phyloP scores from a whole-genome alignment of 331 rosid species.

The Rosa hybrid region DNA sequence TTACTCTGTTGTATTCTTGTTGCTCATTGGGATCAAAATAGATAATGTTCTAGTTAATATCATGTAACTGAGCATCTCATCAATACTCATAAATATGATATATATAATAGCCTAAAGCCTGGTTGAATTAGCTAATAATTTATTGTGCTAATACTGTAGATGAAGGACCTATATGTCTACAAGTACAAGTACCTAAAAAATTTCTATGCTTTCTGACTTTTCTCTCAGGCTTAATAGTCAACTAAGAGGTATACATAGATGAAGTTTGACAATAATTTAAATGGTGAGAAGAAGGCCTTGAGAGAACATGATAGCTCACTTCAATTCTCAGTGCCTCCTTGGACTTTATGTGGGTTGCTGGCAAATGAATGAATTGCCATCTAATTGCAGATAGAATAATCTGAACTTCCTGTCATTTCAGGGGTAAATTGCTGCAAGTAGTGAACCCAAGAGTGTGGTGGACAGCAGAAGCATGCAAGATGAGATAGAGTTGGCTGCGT shows the following conservation, averaged over 20 bases:
- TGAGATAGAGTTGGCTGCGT: slow-evolving; percentile 47
- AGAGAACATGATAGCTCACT: slow-evolving; percentile 26
- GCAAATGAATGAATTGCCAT: slow-evolving; percentile 52
- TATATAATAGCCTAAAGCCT: slow-evolving; percentile 22
- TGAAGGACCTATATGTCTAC: slow-evolving; percentile 46
- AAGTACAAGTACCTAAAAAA: slow-evolving; percentile 41
- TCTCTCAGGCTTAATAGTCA: slow-evolving; percentile 35
- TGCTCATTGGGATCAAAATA: slow-evolving; percentile 25
- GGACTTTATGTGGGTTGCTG: slow-evolving; percentile 36
- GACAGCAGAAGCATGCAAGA: slow-evolving; percentile 36
- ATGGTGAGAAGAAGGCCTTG: slow-evolving; percentile 34
- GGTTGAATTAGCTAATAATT: slow-evolving; percentile 39
- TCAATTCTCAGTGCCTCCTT: slow-evolving; percentile 36
- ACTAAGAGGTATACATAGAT: slow-evolving; percentile 45
- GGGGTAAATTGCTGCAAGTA: slow-evolving; percentile 38
- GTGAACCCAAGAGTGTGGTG: slow-evolving; percentile 48
- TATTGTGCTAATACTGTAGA: slow-evolving; percentile 57
- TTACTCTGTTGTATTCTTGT: neutral
- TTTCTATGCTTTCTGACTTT: slow-evolving; percentile 42
- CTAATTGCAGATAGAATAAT: slow-evolving; percentile 42
- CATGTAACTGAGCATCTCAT: slow-evolving; percentile 26
- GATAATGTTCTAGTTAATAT: slow-evolving; percentile 31
- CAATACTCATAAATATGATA: neutral
- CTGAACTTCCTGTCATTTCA: slow-evolving; percentile 39
- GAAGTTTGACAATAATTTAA: slow-evolving; percentile 33